A percentile compares a stretch with the other conserved stretches of the same genome.
Conservation (phyloP, 2,329 filamentous ascomycete genomes). For the Aspergillus sp. region DNA sequence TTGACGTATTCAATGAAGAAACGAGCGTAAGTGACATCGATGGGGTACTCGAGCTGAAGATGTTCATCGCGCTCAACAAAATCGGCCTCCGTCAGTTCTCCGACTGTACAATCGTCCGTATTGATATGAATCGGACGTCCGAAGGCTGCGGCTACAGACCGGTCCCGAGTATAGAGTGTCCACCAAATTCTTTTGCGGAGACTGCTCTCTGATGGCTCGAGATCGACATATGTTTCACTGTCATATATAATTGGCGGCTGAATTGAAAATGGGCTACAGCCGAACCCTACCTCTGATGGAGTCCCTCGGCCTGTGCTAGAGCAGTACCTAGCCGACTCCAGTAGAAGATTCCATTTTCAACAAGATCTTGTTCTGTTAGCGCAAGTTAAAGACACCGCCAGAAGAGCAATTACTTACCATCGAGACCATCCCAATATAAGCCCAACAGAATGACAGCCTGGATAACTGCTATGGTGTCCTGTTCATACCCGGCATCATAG, state of each 20-base stretch:
- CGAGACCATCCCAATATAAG: conserved; percentile 13
- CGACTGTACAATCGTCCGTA: conserved; percentile 8
- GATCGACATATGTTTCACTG: conserved; percentile 8
- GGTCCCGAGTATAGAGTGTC: conserved; percentile 15
- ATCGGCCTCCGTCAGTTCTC: conserved; percentile 6
- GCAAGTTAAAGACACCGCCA: neutral
- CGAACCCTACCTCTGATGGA: conserved; percentile 7
- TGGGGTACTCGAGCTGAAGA: neutral
- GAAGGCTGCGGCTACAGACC: conserved; percentile 14
- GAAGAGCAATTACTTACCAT: conserved; percentile 7
- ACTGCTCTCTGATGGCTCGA: conserved; percentile 1
- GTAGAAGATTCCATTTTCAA: conserved; percentile 15
- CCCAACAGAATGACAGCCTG: conserved; percentile 12
- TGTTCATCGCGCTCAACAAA: conserved; percentile 9
- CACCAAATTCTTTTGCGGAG: conserved; percentile 15
- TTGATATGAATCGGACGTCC: conserved; percentile 15
- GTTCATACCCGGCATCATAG: conserved; percentile 13
- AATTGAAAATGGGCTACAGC: neutral
- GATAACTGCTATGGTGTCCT: conserved; percentile 1
- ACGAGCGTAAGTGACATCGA: neutral
- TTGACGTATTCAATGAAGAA: conserved; percentile 15
- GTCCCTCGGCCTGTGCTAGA: conserved; percentile 9
- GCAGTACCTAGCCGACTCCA: conserved; percentile 16
- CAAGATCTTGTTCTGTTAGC: conserved; percentile 8
- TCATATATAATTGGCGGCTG: neutral